A percentile compares a stretch with the other conserved stretches of the same genome.
Conservation (phyloP, 805 yeast species). For the Yarrowia deformans region DNA sequence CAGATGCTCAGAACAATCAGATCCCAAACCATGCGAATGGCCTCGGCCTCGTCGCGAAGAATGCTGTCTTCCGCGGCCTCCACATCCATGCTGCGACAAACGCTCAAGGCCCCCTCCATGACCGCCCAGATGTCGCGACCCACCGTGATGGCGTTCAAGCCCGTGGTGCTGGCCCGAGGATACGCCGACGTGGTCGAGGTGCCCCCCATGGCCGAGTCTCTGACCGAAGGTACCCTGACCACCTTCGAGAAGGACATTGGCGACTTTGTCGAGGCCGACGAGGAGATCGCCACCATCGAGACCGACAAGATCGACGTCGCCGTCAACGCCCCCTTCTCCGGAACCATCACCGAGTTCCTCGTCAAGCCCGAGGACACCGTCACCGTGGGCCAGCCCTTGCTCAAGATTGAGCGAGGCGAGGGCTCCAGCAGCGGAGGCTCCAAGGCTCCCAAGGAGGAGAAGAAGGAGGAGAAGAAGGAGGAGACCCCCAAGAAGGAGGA, state of each 20-base stretch:
- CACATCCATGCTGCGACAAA: slow-evolving; percentile 33
- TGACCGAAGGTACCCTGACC: slow-evolving; percentile 93
- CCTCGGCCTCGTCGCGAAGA: slow-evolving; percentile 37
- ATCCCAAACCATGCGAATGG: slow-evolving; percentile 36
- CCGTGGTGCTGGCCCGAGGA: slow-evolving; percentile 36
- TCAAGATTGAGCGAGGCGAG: slow-evolving; percentile 80
- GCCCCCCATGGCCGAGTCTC: slow-evolving; percentile 98
- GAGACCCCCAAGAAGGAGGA: slow-evolving; percentile 48
- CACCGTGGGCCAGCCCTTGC: slow-evolving; percentile 91
- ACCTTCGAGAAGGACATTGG: slow-evolving; percentile 70
- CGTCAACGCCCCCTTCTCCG: slow-evolving; percentile 92
- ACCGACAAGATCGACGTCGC: slow-evolving; percentile 98
- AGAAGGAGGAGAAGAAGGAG: slow-evolving; percentile 44
- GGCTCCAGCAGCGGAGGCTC: slow-evolving; percentile 61
- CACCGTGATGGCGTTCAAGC: slow-evolving; percentile 39
- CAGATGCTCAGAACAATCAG: slow-evolving; percentile 39
- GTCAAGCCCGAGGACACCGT: slow-evolving; percentile 91
- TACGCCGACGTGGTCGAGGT: slow-evolving; percentile 70
- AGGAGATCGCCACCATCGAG: slow-evolving; percentile 94
- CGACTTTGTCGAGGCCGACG: slow-evolving; percentile 85
- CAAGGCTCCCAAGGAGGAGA: slow-evolving; percentile 46
- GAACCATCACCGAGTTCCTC: slow-evolving; percentile 84
- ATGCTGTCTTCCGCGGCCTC: slow-evolving; percentile 35
- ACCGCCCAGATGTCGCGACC: slow-evolving; percentile 30
- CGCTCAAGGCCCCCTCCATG: slow-evolving; percentile 37